Evolutionary conservation across 1,139 yeast species (phyloP).

Genomic region (Meyerozyma smithsonii): DNA sequence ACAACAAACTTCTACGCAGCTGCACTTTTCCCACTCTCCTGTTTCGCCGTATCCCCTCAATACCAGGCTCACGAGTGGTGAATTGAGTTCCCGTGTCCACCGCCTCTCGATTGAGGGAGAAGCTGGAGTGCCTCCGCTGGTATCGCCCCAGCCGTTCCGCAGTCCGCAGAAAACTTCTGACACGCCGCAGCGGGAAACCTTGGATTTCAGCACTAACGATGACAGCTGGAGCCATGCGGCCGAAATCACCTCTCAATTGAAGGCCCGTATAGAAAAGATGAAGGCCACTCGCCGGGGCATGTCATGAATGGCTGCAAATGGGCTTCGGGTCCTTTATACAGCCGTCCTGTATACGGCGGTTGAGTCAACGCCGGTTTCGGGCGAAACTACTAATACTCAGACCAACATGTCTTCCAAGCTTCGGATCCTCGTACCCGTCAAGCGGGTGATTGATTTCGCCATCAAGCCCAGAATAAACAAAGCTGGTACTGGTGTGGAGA

Average conservation of each 20-base stretch:
- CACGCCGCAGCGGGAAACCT: conserved; percentile 10
- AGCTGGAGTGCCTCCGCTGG: conserved; percentile 10
- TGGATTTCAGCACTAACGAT: conserved; percentile 34
- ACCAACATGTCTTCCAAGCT: conserved; percentile 45
- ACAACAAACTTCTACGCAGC: conserved; percentile 17
- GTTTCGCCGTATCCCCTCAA: conserved; percentile 2
- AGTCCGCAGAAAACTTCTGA: conserved; percentile 18
- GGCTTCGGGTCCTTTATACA: background rate
- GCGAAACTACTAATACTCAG: background rate
- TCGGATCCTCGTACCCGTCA: conserved; percentile 86
- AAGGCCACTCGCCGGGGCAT: conserved; percentile 37
- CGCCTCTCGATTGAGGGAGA: conserved; percentile 42
- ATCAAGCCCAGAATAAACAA: conserved; percentile 90
- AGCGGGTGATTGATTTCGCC: conserved; percentile 91
- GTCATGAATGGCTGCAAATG: conserved; percentile 1
- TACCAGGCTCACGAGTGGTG: conserved; percentile 29
- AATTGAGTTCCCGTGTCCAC: conserved; percentile 41
- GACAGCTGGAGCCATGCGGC: conserved; percentile 90
- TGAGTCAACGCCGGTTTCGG: conserved; percentile 3
- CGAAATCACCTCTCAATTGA: conserved; percentile 79
- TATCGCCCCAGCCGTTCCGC: conserved; percentile 10
- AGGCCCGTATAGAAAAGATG: conserved; percentile 88
- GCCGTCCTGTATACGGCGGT: background rate
- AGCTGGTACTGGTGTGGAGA: conserved; percentile 79
- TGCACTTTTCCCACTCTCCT: conserved; percentile 2